Conservation (phyloP, 805 yeast genomes). For the Saccharomycopsis fodiens region DNA sequence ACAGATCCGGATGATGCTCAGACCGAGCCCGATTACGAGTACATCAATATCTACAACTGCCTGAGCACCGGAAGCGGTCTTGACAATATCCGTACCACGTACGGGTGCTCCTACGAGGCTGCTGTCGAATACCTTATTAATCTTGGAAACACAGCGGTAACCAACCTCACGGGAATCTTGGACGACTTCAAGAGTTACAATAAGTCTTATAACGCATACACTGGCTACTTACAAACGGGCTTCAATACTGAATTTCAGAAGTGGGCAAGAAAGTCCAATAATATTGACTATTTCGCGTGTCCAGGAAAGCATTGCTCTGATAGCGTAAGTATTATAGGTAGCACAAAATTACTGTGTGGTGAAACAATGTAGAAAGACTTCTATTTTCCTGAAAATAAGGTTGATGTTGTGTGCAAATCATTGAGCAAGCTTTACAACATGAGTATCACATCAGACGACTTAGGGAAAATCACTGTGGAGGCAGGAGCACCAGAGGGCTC, state of each 20-base stretch:
- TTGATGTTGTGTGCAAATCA: background rate
- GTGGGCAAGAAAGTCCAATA: constrained; percentile 7
- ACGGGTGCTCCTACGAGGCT: constrained; percentile 15
- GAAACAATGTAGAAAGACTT: background rate
- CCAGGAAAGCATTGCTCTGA: background rate
- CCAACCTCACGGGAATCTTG: constrained; percentile 14
- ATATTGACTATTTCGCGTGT: constrained; percentile 8
- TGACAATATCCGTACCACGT: background rate
- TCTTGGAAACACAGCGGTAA: constrained; percentile 9
- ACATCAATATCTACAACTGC: constrained; percentile 12
- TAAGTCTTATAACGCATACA: constrained; percentile 12
- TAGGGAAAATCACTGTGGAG: background rate
- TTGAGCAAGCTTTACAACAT: constrained; percentile 7
- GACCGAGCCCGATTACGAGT: constrained; percentile 1
- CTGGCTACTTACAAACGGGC: constrained; percentile 8
- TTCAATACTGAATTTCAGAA: constrained; percentile 9
- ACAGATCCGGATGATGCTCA: too few species aligned
- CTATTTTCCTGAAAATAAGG: constrained; percentile 4
- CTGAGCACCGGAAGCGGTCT: background rate
- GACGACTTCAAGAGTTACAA: constrained; percentile 6
- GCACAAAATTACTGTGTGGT: background rate
- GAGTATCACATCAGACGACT: constrained; percentile 5
- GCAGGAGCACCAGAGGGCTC: background rate
- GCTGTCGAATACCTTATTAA: constrained; percentile 11
- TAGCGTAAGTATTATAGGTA: background rate